These are phyloP conservation scores for Cyberlindnera mycetangii DNA, from an alignment of 805 yeast genomes.

Conservation along the genomic window DNA sequence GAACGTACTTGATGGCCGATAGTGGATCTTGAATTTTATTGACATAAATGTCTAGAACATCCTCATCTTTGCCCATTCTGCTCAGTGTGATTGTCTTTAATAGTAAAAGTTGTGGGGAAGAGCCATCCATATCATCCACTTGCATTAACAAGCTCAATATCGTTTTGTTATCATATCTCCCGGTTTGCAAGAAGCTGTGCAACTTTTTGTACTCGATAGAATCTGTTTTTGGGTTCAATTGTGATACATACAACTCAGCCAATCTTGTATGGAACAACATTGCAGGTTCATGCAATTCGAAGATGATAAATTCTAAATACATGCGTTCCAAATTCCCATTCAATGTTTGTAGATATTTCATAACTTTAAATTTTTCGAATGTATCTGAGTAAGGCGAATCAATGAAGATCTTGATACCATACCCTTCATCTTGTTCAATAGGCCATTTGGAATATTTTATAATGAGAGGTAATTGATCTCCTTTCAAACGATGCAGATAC, in stretches of 20 bases:
- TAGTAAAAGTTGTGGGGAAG: constrained; percentile 25
- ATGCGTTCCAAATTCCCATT: constrained; percentile 32
- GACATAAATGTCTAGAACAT: constrained; percentile 60
- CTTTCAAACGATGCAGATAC: constrained; percentile 55
- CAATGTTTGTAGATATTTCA: constrained; percentile 44
- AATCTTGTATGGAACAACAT: constrained; percentile 42
- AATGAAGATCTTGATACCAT: constrained; percentile 54
- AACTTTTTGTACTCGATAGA: constrained; percentile 32
- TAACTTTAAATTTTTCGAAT: constrained; percentile 50
- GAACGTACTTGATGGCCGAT: constrained; percentile 48
- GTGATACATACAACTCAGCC: constrained; percentile 41
- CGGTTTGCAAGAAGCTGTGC: constrained; percentile 31
- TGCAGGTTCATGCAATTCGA: constrained; percentile 36
- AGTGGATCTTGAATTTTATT: constrained; percentile 53
- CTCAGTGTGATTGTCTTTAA: constrained; percentile 57
- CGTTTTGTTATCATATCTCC: constrained; percentile 30
- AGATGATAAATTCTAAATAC: constrained; percentile 54
- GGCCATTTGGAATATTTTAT: constrained; percentile 57
- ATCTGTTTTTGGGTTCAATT: constrained; percentile 19
- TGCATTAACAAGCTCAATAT: constrained; percentile 28
- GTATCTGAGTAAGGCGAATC: constrained; percentile 59
- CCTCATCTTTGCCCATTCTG: constrained; percentile 56
- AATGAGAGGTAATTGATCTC: constrained; percentile 48
- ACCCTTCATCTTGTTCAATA: constrained; percentile 34
- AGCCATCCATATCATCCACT: background rate